Evolutionary conservation across 2,329 filamentous ascomycete species (phyloP), one percentile per base, ranked within the genome.

Genomic region (Phialophora tarda): DNA sequence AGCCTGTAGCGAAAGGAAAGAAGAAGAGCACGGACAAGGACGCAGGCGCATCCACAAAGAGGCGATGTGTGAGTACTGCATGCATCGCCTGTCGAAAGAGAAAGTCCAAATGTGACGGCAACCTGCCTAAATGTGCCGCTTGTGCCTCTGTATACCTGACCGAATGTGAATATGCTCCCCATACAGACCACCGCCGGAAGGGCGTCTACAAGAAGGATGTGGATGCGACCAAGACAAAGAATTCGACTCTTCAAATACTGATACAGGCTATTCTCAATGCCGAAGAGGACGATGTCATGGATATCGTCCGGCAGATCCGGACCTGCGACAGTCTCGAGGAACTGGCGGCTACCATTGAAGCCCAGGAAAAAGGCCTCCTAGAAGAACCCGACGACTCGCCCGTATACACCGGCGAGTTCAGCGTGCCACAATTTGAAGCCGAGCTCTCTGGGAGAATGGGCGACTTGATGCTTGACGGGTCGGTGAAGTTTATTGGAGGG

Each of bases 161-260:
- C 26, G 88, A 91, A 80, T 97, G 95, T 77, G 85, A 97, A 71
- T 98, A 98, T 82, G 94, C 98, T 76, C 94, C 93, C 3, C 96
- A 93, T 76, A 97, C 93, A 65, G 95, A 99, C 77, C 93, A 97
- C 77, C 90, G 95, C 58, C 89, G 95, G 59, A 98, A 98, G 78
- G 95, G 95, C 67, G 95, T 98, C 57, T 98, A 98, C 78, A 93
- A 94, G 75, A 93, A 97, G 79, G 95, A 97, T 78, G 88, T 91
- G 26, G 93, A 97, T 77, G 92, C 87, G 75, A 85, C 94, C 77
- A 96, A 96, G 80, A 93, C 93, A 24, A 88, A 88, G 69, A 92
- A 89, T 74, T 91, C 92, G 41, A 98, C 94, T 0, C 82, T 98
- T 63, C 92, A 97, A 77, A 93, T 93, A n/a, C 83, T 98, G 44